Percentiles rank a stretch among this genome's conserved stretches.
Conservation (phyloP, 176 grass and related monocot genomes). For the Phoenix dactylifera region DNA sequence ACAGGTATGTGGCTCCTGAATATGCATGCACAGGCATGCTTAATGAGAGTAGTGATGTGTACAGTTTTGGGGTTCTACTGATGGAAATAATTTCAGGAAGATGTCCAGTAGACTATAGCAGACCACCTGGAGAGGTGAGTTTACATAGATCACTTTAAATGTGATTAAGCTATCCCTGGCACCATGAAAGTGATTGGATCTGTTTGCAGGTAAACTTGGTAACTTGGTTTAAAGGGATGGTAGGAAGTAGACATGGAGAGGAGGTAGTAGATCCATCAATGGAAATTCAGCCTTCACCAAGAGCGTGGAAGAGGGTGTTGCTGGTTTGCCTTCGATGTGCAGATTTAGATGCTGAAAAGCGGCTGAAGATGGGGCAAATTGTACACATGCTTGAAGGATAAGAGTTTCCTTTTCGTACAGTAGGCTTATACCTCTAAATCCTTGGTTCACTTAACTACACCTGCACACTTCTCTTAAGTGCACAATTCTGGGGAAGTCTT, state of each 20-base stretch:
- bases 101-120: slow-evolving; percentile 76
- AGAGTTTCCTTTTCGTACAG: slow-evolving; percentile 79
- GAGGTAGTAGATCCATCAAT: slow-evolving; percentile 60
- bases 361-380: slow-evolving; percentile 83
- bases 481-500: too few species aligned
- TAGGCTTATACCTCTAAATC: slow-evolving; percentile 9
- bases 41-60: slow-evolving; percentile 88
- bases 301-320: slow-evolving; percentile 59
- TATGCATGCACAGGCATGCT: slow-evolving; percentile 95
- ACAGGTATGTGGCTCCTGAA: slow-evolving; percentile 90
- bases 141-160: background rate
- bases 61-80: slow-evolving; percentile 91
- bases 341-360: slow-evolving; percentile 75
- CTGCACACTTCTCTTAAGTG: background rate
- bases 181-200: background rate
- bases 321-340: slow-evolving; percentile 87
- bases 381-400: slow-evolving; percentile 92
- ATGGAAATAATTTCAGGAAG: slow-evolving; percentile 94
- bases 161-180: too few species aligned
- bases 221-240: slow-evolving; percentile 87
- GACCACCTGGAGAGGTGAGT: slow-evolving; percentile 60
- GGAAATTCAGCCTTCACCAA: slow-evolving; percentile 33
- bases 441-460: background rate
- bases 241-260: slow-evolving; percentile 59
- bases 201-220: slow-evolving; percentile 68